Percentiles rank a stretch among this genome's conserved stretches.
phyloP scores from a whole-genome alignment of 2,329 filamentous ascomycete species.

The Calonectria pseudoreteaudii region DNA sequence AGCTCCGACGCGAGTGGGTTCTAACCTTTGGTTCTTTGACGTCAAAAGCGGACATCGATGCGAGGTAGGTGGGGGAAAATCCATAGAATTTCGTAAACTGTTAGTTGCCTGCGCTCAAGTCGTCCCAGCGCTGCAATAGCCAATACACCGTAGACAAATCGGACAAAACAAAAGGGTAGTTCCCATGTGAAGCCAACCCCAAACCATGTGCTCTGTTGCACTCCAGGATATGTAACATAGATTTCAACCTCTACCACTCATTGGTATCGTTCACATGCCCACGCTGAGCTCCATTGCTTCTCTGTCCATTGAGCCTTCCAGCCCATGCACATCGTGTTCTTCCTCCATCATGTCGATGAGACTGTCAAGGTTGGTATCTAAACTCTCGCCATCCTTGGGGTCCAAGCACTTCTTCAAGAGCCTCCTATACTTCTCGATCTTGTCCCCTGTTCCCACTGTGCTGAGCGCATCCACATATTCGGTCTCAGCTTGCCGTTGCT shows the following conservation, averaged over 20 bases:
- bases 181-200: constrained; percentile 1
- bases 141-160: constrained; percentile 13
- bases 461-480: constrained; percentile 78
- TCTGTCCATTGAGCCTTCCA: constrained; percentile 45
- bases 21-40: not conserved
- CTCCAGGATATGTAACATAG: constrained; percentile 35
- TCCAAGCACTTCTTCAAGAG: constrained; percentile 77
- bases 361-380: constrained; percentile 73
- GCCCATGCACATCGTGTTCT: constrained; percentile 61
- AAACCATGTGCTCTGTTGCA: constrained; percentile 18
- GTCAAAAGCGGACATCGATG: not conserved
- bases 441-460: constrained; percentile 77
- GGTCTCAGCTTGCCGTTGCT: constrained; percentile 71
- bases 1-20: not conserved
- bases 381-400: constrained; percentile 73
- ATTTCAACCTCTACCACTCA: constrained; percentile 20
- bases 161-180: constrained; percentile 8
- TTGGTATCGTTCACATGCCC: constrained; percentile 35
- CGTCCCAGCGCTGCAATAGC: constrained; percentile 18
- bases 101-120: constrained; percentile 23
- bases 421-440: constrained; percentile 78
- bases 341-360: constrained; percentile 74
- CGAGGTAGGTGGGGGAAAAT: not conserved
- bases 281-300: constrained; percentile 47
- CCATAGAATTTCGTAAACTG: constrained; percentile 22